phyloP scores from a whole-genome alignment of 257 asterid species.

The Jasminum sambac region DNA sequence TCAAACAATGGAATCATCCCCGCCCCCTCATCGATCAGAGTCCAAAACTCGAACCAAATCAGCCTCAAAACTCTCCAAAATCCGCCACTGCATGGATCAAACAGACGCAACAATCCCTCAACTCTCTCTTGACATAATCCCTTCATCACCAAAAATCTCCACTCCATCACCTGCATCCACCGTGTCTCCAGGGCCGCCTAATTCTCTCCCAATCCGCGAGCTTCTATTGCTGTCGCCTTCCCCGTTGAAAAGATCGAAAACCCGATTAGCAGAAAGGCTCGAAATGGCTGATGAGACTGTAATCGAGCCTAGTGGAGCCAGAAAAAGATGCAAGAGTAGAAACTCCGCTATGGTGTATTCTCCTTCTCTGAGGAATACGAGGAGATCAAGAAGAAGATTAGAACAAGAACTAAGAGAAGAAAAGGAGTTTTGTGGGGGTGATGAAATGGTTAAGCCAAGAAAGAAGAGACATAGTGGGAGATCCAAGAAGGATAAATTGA shows the following conservation, averaged over 20 bases:
- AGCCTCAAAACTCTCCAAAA: constrained; percentile 62
- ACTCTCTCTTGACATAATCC: constrained; percentile 69
- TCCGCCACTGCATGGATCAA: constrained; percentile 54
- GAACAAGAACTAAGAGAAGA: constrained; percentile 76
- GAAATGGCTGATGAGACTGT: constrained; percentile 55
- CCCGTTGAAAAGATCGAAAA: constrained; percentile 52
- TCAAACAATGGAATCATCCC: constrained; percentile 59
- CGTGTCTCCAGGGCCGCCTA: constrained; percentile 52
- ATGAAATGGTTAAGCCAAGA: constrained; percentile 58
- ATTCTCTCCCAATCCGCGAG: constrained; percentile 55
- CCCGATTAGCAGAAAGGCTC: constrained; percentile 45
- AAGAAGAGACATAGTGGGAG: constrained; percentile 61
- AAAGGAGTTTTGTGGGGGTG: constrained; percentile 56
- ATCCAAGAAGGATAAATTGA: constrained; percentile 55
- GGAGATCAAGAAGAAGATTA: constrained; percentile 59
- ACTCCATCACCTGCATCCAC: constrained; percentile 56
- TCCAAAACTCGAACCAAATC: constrained; percentile 58
- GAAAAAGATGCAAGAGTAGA: constrained; percentile 53
- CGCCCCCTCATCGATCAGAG: constrained; percentile 52
- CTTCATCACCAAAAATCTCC: constrained; percentile 60
- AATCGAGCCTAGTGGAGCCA: constrained; percentile 41
- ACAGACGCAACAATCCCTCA: constrained; percentile 45
- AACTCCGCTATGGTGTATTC: constrained; percentile 29
- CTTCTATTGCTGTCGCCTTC: constrained; percentile 70
- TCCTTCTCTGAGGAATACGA: constrained; percentile 58